Percentiles rank a stretch among this genome's conserved stretches.
These are phyloP conservation scores for Solanum neorickii DNA, from an alignment of 257 asterid species.

Conservation along the genomic window DNA sequence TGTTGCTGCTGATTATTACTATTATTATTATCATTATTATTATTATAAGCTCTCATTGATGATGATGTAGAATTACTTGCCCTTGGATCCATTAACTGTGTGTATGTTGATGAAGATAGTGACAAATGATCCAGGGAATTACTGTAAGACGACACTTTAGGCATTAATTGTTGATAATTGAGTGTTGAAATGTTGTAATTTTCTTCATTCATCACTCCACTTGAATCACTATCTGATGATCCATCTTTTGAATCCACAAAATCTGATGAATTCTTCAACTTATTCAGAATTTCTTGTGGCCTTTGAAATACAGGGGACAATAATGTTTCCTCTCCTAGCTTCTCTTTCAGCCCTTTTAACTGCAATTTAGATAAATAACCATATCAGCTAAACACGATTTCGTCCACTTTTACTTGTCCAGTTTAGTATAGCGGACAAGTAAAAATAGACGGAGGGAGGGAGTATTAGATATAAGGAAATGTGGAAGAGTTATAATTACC, in stretches of 20 bases:
- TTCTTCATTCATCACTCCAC: conserved; percentile 22
- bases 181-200: neutral
- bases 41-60: neutral
- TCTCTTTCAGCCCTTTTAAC: conserved; percentile 25
- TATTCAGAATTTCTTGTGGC: neutral
- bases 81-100: conserved; percentile 12
- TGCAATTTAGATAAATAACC: neutral
- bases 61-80: neutral
- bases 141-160: neutral
- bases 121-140: conserved; percentile 5
- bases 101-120: conserved; percentile 8
- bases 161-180: neutral
- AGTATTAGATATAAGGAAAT: neutral
- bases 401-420: too few species aligned
- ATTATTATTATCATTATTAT: neutral
- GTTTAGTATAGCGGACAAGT: neutral
- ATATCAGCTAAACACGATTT: neutral
- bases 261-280: neutral
- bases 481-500: conserved; percentile 7
- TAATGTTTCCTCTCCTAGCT: conserved; percentile 13
- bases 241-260: conserved; percentile 19
- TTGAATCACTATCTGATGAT: conserved; percentile 31
- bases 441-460: neutral
- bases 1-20: conserved; percentile 1
- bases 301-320: neutral